phyloP scores from a whole-genome alignment of 2,329 filamentous ascomycete genomes.

The Bipolaris sorokiniana region DNA sequence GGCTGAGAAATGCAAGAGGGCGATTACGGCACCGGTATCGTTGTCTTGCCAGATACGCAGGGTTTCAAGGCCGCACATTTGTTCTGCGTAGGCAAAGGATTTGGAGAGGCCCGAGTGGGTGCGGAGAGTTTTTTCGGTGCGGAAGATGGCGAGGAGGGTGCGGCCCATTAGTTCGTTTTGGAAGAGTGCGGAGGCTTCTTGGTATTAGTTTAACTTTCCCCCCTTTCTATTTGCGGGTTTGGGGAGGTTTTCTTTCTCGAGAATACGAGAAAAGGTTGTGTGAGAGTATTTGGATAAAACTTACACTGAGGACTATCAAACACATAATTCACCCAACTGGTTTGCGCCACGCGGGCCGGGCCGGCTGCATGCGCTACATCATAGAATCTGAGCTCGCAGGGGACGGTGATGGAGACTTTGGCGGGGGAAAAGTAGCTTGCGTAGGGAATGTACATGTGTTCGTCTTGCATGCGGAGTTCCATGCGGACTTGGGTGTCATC shows the following conservation, averaged over 20 bases:
- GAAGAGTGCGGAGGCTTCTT: conserved; percentile 47
- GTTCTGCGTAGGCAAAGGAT: conserved; percentile 54
- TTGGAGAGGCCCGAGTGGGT: conserved; percentile 53
- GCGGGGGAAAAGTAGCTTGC: conserved; percentile 53
- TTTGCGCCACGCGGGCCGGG: conserved; percentile 45
- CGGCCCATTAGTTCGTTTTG: conserved; percentile 56
- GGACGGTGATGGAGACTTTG: conserved; percentile 52
- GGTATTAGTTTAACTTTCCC: too few species aligned
- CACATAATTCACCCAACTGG: conserved; percentile 55
- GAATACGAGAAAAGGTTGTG: not conserved
- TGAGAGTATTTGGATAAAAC: conserved; percentile 1
- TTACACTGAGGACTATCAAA: conserved; percentile 45
- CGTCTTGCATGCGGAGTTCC: conserved; percentile 53
- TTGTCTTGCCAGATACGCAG: conserved; percentile 56
- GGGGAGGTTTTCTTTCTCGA: too few species aligned
- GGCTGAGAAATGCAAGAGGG: conserved; percentile 53
- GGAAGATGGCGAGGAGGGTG: conserved; percentile 51
- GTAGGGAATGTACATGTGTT: conserved; percentile 53
- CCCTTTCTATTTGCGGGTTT: too few species aligned
- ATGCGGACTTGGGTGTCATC: conserved; percentile 52
- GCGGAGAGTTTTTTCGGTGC: conserved; percentile 53
- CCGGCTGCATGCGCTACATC: conserved; percentile 44
- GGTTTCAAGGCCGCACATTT: conserved; percentile 57
- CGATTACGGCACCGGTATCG: conserved; percentile 51
- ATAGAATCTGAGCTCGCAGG: conserved; percentile 51